Conservation (phyloP, 257 asterid species). For the Sherardia arvensis region DNA sequence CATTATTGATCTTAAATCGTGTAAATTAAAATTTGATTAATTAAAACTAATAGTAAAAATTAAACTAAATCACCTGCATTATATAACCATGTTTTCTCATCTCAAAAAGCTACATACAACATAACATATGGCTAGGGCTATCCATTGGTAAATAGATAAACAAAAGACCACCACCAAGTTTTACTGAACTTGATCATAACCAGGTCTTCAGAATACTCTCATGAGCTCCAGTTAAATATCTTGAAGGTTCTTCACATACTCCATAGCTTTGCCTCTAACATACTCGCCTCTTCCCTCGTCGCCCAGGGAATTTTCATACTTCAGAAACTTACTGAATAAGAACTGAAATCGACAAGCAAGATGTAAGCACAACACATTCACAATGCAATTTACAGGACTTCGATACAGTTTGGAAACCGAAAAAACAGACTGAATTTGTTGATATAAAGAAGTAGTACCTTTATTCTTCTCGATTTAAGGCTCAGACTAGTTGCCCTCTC, state of each 20-base stretch:
- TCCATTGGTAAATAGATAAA: too few relatives aligned
- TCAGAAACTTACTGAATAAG: constrained; percentile 74
- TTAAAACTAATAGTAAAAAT: too few relatives aligned
- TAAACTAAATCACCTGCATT: too few relatives aligned
- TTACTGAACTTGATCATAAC: too few relatives aligned
- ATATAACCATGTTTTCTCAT: too few relatives aligned
- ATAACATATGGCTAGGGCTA: not conserved
- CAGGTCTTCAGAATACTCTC: not conserved
- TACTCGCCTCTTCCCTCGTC: constrained; percentile 48
- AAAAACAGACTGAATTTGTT: not conserved
- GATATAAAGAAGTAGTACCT: constrained; percentile 35
- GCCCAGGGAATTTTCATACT: constrained; percentile 60
- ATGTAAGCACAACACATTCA: not conserved
- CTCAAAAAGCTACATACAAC: too few relatives aligned
- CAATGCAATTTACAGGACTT: not conserved
- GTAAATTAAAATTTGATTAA: too few relatives aligned
- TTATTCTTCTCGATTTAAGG: constrained; percentile 76
- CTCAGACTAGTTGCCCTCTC: constrained; percentile 87
- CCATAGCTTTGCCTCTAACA: constrained; percentile 76
- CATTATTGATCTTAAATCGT: too few relatives aligned
- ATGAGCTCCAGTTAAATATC: not conserved
- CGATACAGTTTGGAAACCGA: not conserved
- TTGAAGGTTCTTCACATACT: constrained; percentile 54
- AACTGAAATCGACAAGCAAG: constrained; percentile 40
- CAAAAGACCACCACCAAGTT: too few relatives aligned